Evolutionary conservation across 2,329 filamentous ascomycete species (phyloP), one percentile per base, ranked within the genome.

Genomic region (Aspergillus jensenii): DNA sequence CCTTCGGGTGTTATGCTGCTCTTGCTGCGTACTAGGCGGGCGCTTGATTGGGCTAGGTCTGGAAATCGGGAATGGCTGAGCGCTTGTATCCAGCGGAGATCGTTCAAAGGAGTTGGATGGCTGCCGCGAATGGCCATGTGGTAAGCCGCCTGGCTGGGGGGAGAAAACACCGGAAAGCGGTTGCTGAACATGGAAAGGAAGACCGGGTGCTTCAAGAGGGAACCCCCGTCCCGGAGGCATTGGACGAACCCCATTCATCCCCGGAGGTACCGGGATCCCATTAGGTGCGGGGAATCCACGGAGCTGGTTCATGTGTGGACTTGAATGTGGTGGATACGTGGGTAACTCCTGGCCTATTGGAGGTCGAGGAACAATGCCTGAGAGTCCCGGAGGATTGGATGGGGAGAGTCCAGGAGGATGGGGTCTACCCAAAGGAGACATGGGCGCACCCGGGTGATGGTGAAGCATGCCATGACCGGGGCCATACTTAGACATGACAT

Each of bases 1-100:
- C 27, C 79, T 76, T 25, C 82, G 80, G 2, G 73, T 70, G 19
- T 37, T 76, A 31, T 76, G 71, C 43, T 82, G 71, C 43, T 82
- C 82, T 55, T 78, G 79, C 31, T 84, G 83, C 9, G 82, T 85
- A 71, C 92, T 96, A 15, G 88, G 87, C 0, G 95, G 93, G 35
- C 92, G 85, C 61, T 93, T 91, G 62, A 98, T 97, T 1, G 93
- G 93, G 23, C 90, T 86, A 25, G 93, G 93, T 54, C 92, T 85
- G 46, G 88, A 84, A 60, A 96, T 93, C 1, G 90, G 90, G 62
- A 91, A 88, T 35, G 87, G 81, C 54, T 85, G 79, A 11, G 80
- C 74, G 25, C 81, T 77, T 15, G 79, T 79, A 8, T 93, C 89
- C 60, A 88, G 86, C 12, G 74, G 78, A 19, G 81, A 79, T 62